Evolutionary conservation across 2,329 filamentous ascomycete genomes (phyloP), one percentile per base, ranked within the genome.

Genomic region (Alternaria sp.): DNA sequence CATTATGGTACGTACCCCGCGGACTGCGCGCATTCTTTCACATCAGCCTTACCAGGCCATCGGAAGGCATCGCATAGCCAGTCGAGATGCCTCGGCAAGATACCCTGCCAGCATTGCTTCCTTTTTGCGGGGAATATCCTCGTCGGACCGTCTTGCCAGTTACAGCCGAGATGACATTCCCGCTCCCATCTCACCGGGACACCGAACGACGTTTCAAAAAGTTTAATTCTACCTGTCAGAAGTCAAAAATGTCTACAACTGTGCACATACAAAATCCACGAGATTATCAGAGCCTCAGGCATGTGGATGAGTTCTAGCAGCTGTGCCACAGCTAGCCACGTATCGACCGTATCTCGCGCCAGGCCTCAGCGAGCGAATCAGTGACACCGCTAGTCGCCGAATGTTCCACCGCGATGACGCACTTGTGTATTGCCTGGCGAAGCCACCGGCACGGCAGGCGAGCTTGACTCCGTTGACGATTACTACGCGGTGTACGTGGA

Each of bases 121-220:
- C 19, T 45, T 26, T 30, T 19, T 28, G 46, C 46, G 59, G 59
- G 59, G 59, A 57, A 57, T 19, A 61, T 51, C 19, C 45, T 44
- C 26, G 46, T 58, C 19, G 19, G 26, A 46, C 57, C n/a, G 36
- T 58, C 59, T 50, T 28, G 21, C 36, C 25, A 36, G 26, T 44
- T 36, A 28, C 21, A 61, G 52, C 57, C 57, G 57, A 66, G 21
- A 61, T 64, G 47, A 64, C 50, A 52, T 57, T 60, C 36, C 55
- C 55, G 43, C 45, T 55, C 19, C 36, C 45, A 23, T 52, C 26
- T 28, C 13, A 46, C 55, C 21, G 45, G 55, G 36, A 49, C 46
- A 15, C 17, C 32, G 40, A 54, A 25, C 55, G 21, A 32, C 51
- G 50, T 46, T 46, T 46, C 36, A 28, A 52, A 36, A 40, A n/a